Base-by-base conservation (phyloP, 768 basidiomycete genomes). In the Ramaria sp. region DNA sequence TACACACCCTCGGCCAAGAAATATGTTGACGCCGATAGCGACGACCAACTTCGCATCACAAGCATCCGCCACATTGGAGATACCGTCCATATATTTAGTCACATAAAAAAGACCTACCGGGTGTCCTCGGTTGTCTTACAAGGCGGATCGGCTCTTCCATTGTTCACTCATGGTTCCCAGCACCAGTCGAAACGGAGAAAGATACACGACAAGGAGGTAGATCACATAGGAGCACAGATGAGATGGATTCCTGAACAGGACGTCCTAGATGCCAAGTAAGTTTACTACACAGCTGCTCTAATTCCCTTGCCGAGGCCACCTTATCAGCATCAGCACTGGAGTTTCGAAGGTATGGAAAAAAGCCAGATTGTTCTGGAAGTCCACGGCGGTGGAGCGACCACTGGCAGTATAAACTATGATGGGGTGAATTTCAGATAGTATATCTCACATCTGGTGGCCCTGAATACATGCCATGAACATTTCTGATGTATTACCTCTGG, bases 61-160 rank as follows among this genome's bases (percentile, higher is more conserved):
- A 68, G 72, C 56, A 70, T 82, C 51, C 68, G 69, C 55, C 70
- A 75, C 18, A 79, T 72, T 20, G 83, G 83, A 10, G 77, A 84
- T 56, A 79, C 94, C 36, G 55, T 82, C 3, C 92, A 95, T 62
- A 70, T 90, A 45, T 96, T 96, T 68, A 91, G 88, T 8, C 93
- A 97, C 64, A 88, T 94, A 63, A 81, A 73, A 61, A 91, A 93
- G 71, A 92, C 87, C 12, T 94, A 87, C 64, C 76, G 81, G 55
- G 74, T 79, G 16, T 80, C 83, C 59, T 87, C 85, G 84, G 78
- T 85, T 34, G 58, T 84, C 25, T 58, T 88, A 39, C 73, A 78
- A 60, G 83, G 84, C 22, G 81, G 80, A 41, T 41, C 25, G 28
- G 42, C 51, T 13, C 51, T 22, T 39, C 51, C 51, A 16, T 18